These are phyloP conservation scores for Coemansia nantahalensis DNA, from an alignment of 192 early-diverging fungal genomes.

Conservation along the genomic window DNA sequence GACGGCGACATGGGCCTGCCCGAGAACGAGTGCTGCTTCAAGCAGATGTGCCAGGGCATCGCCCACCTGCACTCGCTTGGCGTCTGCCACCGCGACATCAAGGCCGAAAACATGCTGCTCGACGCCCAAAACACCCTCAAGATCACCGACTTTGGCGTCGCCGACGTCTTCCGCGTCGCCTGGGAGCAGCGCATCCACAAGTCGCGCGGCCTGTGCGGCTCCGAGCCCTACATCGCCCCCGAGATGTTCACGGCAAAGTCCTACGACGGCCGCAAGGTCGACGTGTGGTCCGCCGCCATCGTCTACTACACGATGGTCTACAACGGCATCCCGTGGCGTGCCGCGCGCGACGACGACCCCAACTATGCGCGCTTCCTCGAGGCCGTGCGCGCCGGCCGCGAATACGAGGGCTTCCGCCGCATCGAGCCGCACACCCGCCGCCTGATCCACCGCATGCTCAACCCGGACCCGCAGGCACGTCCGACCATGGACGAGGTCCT, in stretches of 20 bases:
- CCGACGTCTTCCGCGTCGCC: conserved; percentile 88
- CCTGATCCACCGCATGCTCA: conserved; percentile 76
- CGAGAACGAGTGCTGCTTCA: conserved; percentile 90
- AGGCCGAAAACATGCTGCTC: conserved; percentile 86
- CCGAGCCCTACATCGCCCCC: conserved; percentile 96
- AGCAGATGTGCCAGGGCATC: conserved; percentile 88
- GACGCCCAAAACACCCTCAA: conserved; percentile 79
- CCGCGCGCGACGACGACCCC: conserved; percentile 58
- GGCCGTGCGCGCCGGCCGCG: conserved; percentile 57
- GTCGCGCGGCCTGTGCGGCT: conserved; percentile 89
- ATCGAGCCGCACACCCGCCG: conserved; percentile 64
- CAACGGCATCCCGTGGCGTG: conserved; percentile 65
- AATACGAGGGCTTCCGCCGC: conserved; percentile 78
- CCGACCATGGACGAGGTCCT: conserved; percentile 68
- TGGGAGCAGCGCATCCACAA: conserved; percentile 77
- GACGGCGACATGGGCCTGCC: conserved; percentile 69
- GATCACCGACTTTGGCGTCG: conserved; percentile 98
- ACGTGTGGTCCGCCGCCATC: conserved; percentile 94
- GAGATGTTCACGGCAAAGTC: conserved; percentile 73
- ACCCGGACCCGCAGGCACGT: conserved; percentile 72
- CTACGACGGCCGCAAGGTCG: conserved; percentile 88
- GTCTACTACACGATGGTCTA: conserved; percentile 84
- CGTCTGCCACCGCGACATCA: conserved; percentile 90
- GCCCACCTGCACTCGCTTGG: conserved; percentile 89
- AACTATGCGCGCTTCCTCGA: conserved; percentile 64